Evolutionary conservation across 257 asterid genomes (phyloP).

Genomic region (Coffea eugenioides): DNA sequence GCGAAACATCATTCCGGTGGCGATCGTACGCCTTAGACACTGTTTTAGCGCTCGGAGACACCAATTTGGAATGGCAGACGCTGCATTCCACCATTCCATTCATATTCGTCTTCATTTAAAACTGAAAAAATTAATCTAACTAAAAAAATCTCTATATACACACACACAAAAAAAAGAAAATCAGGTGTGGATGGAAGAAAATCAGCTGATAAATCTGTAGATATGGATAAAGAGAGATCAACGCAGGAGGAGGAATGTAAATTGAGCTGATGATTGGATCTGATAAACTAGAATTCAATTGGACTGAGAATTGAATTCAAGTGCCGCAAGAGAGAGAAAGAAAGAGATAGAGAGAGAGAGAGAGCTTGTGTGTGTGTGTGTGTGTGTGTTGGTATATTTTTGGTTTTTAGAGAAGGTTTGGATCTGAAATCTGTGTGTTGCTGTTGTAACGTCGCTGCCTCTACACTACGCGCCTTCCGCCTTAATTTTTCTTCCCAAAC

Average conservation of each 20-base stretch:
- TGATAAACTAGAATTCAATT: constrained; percentile 3
- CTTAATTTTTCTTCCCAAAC: too few relatives aligned
- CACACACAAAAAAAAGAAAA: neutral
- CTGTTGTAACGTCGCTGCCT: constrained; percentile 29
- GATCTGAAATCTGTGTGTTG: constrained; percentile 24
- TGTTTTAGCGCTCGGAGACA: constrained; percentile 26
- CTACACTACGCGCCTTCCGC: constrained; percentile 1
- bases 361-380: neutral
- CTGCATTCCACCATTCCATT: constrained; percentile 46
- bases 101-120: constrained; percentile 20
- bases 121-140: neutral
- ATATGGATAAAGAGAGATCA: neutral
- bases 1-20: constrained; percentile 34
- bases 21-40: constrained; percentile 42
- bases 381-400: neutral
- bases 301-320: constrained; percentile 5
- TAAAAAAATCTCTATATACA: neutral
- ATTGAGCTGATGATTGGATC: constrained; percentile 18
- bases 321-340: constrained; percentile 1
- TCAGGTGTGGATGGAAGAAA: neutral
- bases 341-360: too few relatives aligned
- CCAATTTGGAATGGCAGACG: constrained; percentile 46
- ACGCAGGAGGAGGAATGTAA: neutral
- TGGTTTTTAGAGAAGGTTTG: neutral
- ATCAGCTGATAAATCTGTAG: neutral